Evolutionary conservation across 768 basidiomycete genomes (phyloP), one percentile per base, ranked within the genome.

Genomic region (Leucocoprinus sp.): DNA sequence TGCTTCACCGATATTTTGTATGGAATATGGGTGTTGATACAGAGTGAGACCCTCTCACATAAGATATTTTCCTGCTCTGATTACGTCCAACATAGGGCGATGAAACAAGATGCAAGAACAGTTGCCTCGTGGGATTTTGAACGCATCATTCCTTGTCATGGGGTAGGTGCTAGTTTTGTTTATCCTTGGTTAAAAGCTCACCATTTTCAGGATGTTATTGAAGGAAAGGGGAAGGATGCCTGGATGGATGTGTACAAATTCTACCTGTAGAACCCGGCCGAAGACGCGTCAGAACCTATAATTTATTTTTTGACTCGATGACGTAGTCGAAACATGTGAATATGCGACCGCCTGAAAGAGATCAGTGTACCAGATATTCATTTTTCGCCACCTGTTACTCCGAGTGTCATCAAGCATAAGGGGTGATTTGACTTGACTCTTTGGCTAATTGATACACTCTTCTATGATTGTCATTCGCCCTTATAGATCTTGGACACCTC

Each of bases 41-140:
- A 52, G 63, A 60, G 70, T 62, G 54, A 3, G 22, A 9, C 1
- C 12, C 26, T 2, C 3, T 12, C n/a, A n/a, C n/a, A n/a, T n/a
- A 7, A 8, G 28, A 42, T 12, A 17, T 24, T 11, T 7, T 2
- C n/a, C 27, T 22, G n/a, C 14, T 39, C 18, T 37, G 35, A n/a
- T 19, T n/a, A 28, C 15, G 36, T 41, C 9, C 23, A n/a, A n/a
- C n/a, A n/a, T n/a, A 72, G 71, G 5, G 66, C 65, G 6, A 86
- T 87, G 83, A 69, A 67, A 36, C 68, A 74, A 17, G 80, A 84
- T 51, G 79, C 74, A 4, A 74, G 70, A 53, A 77, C 69, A 1
- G 85, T 91, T 2, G 69, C 75, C 1, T 68, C 60, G 0, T 91
- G 89, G 89, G 77, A 82, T 52, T 85, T 86, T 56, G 70, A 80